Base-by-base conservation (phyloP, 1,284 basidiomycete genomes). In the Pyrrhoderma noxium region DNA sequence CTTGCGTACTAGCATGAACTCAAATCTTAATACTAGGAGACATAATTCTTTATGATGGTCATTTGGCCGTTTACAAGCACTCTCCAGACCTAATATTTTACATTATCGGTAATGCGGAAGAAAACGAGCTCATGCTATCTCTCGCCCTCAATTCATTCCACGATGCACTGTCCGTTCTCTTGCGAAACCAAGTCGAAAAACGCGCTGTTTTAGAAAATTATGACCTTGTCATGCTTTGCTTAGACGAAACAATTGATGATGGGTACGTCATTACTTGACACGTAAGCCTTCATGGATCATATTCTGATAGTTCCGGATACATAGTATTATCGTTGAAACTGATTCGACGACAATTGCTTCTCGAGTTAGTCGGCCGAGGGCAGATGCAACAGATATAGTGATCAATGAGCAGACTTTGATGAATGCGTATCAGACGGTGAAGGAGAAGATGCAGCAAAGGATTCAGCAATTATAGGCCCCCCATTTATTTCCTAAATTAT, bases 361-460 rank as follows among this genome's bases (percentile, higher is more conserved):
- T 34, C 76, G 96, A 53, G 96, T 99, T 45, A 95, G 91, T 59
- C 74, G 94, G 59, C 91, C 96, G 45, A 85, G 84, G 61, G 86
- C 94, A 16, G 96, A 99, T 67, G 87, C 91, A 50, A 89, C 89
- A 38, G 94, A 98, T 62, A 96, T 99, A 58, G 89, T 96, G 57
- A 96, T 99, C 77, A 99, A 98, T 75, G 96, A 99, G 70, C 93
- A 98, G 70, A 95, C 92, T 3, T 76, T 96, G 56, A 76, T 95
- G 78, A 93, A 76, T 63, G 92, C 92, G 35, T 92, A 93, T 70
- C 89, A 92, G 66, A 92, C 88, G 2, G 82, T 96, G 60, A 89
- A 86, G 68, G 91, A 93, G 65, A 75, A 78, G 66, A 76, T 87
- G 62, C 75, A 80, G 58, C 80, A 83, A 65, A 70, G 77, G 47